Evolutionary conservation across 441 rosid species (phyloP).

Genomic region (Syzygium syzygioides): DNA sequence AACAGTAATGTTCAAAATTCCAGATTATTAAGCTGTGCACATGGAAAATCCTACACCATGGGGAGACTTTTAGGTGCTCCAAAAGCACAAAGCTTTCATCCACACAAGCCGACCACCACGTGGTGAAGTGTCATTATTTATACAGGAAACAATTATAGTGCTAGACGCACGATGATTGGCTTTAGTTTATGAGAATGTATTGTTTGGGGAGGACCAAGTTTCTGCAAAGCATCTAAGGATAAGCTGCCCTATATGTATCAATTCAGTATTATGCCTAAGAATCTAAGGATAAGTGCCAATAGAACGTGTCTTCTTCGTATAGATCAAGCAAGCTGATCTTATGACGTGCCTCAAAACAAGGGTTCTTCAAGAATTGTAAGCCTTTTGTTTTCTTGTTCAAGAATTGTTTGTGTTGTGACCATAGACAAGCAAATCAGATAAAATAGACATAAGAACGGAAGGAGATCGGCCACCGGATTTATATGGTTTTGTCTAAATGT

Average conservation of each 20-base stretch:
- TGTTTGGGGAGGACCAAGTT: neutral
- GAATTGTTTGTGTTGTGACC: neutral
- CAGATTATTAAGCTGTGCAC: neutral
- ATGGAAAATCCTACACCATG: neutral
- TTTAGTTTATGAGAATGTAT: neutral
- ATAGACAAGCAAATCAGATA: no score
- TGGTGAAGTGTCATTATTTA: neutral
- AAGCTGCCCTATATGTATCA: neutral
- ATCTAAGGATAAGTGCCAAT: neutral
- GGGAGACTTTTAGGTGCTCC: neutral
- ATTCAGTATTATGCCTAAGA: neutral
- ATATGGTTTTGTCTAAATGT: no score
- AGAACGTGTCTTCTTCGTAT: neutral
- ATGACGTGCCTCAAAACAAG: neutral
- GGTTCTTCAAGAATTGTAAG: neutral
- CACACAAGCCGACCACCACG: neutral
- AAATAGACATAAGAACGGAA: no score
- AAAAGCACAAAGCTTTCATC: neutral
- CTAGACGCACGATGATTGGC: neutral
- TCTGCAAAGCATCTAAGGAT: neutral
- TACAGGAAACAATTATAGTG: neutral
- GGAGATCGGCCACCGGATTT: no score
- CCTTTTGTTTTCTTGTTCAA: neutral
- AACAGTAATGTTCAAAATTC: neutral
- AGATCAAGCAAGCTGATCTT: neutral